phyloP scores from a whole-genome alignment of 2,329 filamentous ascomycete genomes.

The Curvularia verruculosa region DNA sequence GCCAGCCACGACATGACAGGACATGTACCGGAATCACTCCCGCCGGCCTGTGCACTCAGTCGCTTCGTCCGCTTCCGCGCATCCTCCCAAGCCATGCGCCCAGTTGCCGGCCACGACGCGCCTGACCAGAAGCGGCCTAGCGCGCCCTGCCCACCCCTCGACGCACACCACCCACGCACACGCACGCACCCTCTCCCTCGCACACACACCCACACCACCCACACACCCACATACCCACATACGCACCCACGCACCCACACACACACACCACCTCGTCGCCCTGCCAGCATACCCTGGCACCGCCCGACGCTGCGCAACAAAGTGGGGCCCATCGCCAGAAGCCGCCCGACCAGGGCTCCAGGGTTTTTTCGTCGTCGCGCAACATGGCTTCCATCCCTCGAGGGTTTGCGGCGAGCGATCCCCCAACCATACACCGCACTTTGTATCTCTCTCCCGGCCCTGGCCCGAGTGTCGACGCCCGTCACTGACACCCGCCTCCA shows the following conservation, averaged over 20 bases:
- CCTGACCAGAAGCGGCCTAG: neutral
- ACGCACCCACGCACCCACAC: neutral
- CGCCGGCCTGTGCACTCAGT: slow-evolving; percentile 20
- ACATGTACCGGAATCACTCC: slow-evolving; percentile 27
- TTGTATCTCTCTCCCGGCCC: slow-evolving; percentile 21
- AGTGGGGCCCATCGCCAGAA: slow-evolving; percentile 25
- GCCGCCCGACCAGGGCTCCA: slow-evolving; percentile 34
- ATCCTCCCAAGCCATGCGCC: slow-evolving; percentile 28
- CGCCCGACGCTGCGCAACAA: neutral
- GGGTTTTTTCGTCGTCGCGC: slow-evolving; percentile 25
- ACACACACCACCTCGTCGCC: no score
- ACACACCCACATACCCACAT: neutral
- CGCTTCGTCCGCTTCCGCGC: slow-evolving; percentile 39
- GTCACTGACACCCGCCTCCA: slow-evolving; percentile 22
- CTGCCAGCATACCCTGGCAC: neutral
- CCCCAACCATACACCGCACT: slow-evolving; percentile 41
- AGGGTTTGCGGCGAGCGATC: slow-evolving; percentile 42
- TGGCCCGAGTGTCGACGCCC: slow-evolving; percentile 27
- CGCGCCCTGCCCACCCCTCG: no score
- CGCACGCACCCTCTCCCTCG: no score
- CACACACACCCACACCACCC: no score
- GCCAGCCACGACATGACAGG: slow-evolving; percentile 13
- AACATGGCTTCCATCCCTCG: slow-evolving; percentile 21
- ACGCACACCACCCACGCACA: no score
- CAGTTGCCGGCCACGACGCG: neutral